Evolutionary conservation across 1,139 yeast genomes (phyloP).

Genomic region (Kodamaea alishanica): DNA sequence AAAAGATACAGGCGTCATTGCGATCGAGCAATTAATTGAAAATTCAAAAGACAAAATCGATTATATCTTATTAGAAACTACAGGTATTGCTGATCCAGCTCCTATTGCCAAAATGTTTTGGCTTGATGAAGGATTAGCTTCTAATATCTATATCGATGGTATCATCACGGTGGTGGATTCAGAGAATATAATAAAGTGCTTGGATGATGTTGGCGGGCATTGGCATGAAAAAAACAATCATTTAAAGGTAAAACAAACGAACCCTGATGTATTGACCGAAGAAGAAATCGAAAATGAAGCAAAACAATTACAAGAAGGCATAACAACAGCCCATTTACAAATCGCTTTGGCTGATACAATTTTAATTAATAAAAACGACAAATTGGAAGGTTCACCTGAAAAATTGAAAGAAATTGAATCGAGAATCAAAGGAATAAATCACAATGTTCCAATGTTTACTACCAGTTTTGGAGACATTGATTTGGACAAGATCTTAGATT

Average conservation of each 20-base stretch:
- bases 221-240: constrained; percentile 46
- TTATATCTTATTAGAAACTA: constrained; percentile 85
- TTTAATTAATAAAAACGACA: constrained; percentile 73
- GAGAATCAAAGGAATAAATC: constrained; percentile 58
- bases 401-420: constrained; percentile 21
- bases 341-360: constrained; percentile 86
- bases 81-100: constrained; percentile 98
- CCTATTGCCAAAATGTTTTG: constrained; percentile 97
- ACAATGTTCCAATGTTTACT: constrained; percentile 60
- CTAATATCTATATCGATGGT: constrained; percentile 87
- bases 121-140: constrained; percentile 85
- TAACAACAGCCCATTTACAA: constrained; percentile 86
- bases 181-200: constrained; percentile 59
- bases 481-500: constrained; percentile 57
- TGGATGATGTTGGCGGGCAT: constrained; percentile 72
- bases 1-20: constrained; percentile 89
- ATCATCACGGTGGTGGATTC: constrained; percentile 89
- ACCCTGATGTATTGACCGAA: constrained; percentile 23
- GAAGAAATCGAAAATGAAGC: constrained; percentile 36
- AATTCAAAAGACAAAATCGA: constrained; percentile 74
- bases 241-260: constrained; percentile 20
- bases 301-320: constrained; percentile 37
- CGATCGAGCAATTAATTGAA: constrained; percentile 83
- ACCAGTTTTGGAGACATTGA: constrained; percentile 74
- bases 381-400: constrained; percentile 18